Evolutionary conservation across 106 monocot genomes (phyloP).

Genomic region (Dioscorea alata): DNA sequence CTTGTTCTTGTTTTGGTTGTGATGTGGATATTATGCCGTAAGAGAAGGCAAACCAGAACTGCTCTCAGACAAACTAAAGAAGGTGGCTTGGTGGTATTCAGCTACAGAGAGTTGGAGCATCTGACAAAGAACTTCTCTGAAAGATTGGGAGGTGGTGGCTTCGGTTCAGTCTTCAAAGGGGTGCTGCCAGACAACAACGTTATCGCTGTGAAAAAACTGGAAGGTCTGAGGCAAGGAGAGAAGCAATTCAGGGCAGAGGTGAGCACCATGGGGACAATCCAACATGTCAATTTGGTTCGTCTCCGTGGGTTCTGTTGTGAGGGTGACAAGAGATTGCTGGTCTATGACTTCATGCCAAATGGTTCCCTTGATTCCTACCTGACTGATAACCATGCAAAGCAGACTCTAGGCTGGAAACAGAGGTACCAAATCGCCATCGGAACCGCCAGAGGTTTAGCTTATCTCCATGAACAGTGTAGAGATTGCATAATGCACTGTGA

Average conservation of each 20-base stretch:
- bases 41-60: not conserved
- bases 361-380: constrained; percentile 2
- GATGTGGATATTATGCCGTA: not conserved
- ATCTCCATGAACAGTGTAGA: constrained; percentile 17
- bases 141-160: constrained; percentile 11
- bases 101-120: not conserved
- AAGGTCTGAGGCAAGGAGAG: constrained; percentile 6
- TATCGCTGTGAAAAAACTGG: constrained; percentile 16
- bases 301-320: constrained; percentile 17
- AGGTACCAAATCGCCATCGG: constrained; percentile 10
- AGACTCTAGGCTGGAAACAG: not conserved
- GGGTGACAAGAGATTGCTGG: constrained; percentile 5
- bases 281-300: constrained; percentile 16
- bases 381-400: not conserved
- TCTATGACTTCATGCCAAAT: constrained; percentile 6
- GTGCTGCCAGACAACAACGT: not conserved
- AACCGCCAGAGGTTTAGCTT: constrained; percentile 5
- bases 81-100: constrained; percentile 4
- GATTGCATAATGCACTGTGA: constrained; percentile 14
- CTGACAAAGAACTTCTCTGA: constrained; percentile 15
- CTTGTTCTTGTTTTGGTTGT: not conserved
- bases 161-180: constrained; percentile 20
- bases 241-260: constrained; percentile 22
- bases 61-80: not conserved
- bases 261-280: constrained; percentile 14